Evolutionary conservation across 805 yeast species (phyloP).

Genomic region (Saturnispora quitensis): DNA sequence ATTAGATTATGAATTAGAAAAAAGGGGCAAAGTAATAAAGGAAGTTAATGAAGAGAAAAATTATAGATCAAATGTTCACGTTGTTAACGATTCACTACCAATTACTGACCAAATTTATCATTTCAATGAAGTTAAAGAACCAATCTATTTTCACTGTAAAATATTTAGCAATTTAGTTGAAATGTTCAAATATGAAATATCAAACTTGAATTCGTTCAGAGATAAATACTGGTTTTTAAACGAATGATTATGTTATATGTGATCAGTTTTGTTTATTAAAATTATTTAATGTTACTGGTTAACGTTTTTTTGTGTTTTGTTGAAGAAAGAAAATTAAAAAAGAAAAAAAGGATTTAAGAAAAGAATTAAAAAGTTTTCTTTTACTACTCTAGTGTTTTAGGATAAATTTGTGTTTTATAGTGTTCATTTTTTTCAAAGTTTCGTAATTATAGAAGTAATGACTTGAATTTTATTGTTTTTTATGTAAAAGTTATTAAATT

Average conservation of each 20-base stretch:
- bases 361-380: background rate
- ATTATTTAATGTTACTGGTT: background rate
- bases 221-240: constrained; percentile 23
- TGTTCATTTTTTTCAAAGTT: background rate
- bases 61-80: constrained; percentile 30
- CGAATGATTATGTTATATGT: background rate
- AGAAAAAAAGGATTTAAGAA: background rate
- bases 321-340: background rate
- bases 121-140: constrained; percentile 27
- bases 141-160: constrained; percentile 44
- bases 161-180: constrained; percentile 39
- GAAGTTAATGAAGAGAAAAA: constrained; percentile 25
- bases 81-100: constrained; percentile 23
- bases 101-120: constrained; percentile 34
- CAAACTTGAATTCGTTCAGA: constrained; percentile 20
- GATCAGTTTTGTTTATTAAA: background rate
- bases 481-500: background rate
- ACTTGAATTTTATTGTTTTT: background rate
- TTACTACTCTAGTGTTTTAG: background rate
- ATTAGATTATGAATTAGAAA: constrained; percentile 24
- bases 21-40: constrained; percentile 8
- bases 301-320: background rate
- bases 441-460: background rate
- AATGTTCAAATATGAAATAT: constrained; percentile 34
- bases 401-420: background rate